phyloP scores from a whole-genome alignment of 1,139 yeast species.

The Casaregolazyma lundiana region DNA sequence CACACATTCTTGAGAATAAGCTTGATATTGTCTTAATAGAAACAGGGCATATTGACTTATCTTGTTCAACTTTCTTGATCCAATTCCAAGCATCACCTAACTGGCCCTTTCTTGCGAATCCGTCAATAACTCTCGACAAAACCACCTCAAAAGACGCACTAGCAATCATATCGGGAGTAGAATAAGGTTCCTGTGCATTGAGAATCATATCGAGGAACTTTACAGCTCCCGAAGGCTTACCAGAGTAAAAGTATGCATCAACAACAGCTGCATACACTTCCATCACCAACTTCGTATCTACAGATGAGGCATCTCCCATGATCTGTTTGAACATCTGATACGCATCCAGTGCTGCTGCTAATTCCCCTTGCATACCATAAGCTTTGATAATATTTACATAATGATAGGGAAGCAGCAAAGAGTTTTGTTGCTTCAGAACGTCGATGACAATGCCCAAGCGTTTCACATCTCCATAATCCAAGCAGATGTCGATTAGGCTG shows the following conservation, averaged over 20 bases:
- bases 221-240: constrained; percentile 27
- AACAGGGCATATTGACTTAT: constrained; percentile 21
- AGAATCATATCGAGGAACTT: constrained; percentile 27
- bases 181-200: constrained; percentile 13
- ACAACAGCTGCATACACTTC: constrained; percentile 30
- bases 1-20: constrained; percentile 21
- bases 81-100: constrained; percentile 33
- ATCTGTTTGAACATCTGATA: constrained; percentile 11
- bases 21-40: constrained; percentile 19
- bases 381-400: constrained; percentile 18
- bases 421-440: constrained; percentile 11
- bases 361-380: constrained; percentile 19
- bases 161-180: constrained; percentile 1
- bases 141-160: constrained; percentile 11
- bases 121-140: constrained; percentile 25
- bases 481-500: constrained; percentile 20
- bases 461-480: constrained; percentile 14
- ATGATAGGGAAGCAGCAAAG: constrained; percentile 4
- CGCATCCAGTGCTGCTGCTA: constrained; percentile 17
- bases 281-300: constrained; percentile 2
- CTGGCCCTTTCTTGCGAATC: constrained; percentile 29
- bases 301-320: not conserved
- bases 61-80: constrained; percentile 28
- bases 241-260: constrained; percentile 29
- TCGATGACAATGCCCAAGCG: constrained; percentile 13